These are phyloP conservation scores for Lasiosphaeria miniovina DNA, from an alignment of 495 filamentous ascomycete species.

Conservation along the genomic window DNA sequence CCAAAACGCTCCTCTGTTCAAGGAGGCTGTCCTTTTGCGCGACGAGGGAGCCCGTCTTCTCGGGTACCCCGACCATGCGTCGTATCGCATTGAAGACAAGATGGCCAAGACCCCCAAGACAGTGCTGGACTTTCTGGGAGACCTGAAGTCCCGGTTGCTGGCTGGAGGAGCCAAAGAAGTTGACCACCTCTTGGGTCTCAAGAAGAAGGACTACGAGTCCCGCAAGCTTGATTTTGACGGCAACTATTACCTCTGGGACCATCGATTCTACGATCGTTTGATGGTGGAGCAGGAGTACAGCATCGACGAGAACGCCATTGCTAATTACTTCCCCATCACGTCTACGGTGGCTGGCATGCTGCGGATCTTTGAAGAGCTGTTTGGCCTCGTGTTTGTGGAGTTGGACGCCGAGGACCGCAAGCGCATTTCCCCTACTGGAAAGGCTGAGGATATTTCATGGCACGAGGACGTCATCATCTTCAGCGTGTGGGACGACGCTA, in stretches of 20 bases:
- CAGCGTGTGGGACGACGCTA: constrained; percentile 60
- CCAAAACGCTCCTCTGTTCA: constrained; percentile 81
- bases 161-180: constrained; percentile 78
- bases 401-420: constrained; percentile 53
- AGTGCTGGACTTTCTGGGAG: constrained; percentile 79
- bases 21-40: constrained; percentile 79
- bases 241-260: constrained; percentile 90
- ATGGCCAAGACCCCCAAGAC: constrained; percentile 93
- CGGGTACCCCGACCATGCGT: constrained; percentile 88
- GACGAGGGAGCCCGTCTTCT: constrained; percentile 91
- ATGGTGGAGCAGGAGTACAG: constrained; percentile 90
- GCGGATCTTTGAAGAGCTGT: constrained; percentile 87
- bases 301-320: constrained; percentile 83
- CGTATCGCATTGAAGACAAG: constrained; percentile 90
- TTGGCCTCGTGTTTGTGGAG: constrained; percentile 89
- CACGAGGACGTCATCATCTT: constrained; percentile 62
- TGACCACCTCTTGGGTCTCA: constrained; percentile 66
- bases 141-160: constrained; percentile 70
- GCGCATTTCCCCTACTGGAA: constrained; percentile 49
- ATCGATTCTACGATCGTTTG: constrained; percentile 76
- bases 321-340: constrained; percentile 90
- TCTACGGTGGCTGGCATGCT: constrained; percentile 88
- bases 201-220: constrained; percentile 67
- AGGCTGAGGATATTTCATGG: constrained; percentile 58
- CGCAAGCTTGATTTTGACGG: constrained; percentile 60